Conservation (phyloP, 2,329 filamentous ascomycete genomes). For the Beauveria varroae region DNA sequence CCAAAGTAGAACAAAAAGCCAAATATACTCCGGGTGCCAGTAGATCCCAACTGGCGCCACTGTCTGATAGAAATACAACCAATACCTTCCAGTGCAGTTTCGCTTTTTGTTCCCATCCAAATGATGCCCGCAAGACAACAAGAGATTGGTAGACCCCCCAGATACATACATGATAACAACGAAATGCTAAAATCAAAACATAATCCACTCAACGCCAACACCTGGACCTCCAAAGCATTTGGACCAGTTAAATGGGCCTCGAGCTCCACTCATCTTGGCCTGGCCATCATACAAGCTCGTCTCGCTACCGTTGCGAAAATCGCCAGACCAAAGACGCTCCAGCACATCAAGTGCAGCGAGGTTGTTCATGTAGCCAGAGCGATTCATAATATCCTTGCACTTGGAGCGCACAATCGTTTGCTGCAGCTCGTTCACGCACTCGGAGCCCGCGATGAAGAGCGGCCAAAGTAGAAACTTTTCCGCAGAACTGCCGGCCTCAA, state of each 20-base stretch:
- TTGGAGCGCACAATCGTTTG: slow-evolving; percentile 71
- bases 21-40: neutral
- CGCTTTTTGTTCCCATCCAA: neutral
- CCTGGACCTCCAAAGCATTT: slow-evolving; percentile 49
- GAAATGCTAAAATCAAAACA: slow-evolving; percentile 41
- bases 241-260: slow-evolving; percentile 51
- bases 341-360: slow-evolving; percentile 76
- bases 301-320: slow-evolving; percentile 32
- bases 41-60: neutral
- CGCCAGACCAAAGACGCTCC: slow-evolving; percentile 71
- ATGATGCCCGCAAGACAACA: neutral
- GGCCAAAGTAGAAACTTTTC: slow-evolving; percentile 94
- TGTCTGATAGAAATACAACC: slow-evolving; percentile 2
- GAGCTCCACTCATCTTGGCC: slow-evolving; percentile 29
- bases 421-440: slow-evolving; percentile 76
- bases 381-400: slow-evolving; percentile 78
- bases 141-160: slow-evolving; percentile 8
- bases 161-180: slow-evolving; percentile 13
- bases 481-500: slow-evolving; percentile 62
- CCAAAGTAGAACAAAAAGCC: neutral
- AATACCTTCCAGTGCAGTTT: neutral
- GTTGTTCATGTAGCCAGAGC: slow-evolving; percentile 92
- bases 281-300: slow-evolving; percentile 21
- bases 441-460: slow-evolving; percentile 80
- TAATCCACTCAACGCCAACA: slow-evolving; percentile 58